Evolutionary conservation across 805 yeast genomes (phyloP), one percentile per base, ranked within the genome.

Genomic region (Torulaspora delbrueckii): DNA sequence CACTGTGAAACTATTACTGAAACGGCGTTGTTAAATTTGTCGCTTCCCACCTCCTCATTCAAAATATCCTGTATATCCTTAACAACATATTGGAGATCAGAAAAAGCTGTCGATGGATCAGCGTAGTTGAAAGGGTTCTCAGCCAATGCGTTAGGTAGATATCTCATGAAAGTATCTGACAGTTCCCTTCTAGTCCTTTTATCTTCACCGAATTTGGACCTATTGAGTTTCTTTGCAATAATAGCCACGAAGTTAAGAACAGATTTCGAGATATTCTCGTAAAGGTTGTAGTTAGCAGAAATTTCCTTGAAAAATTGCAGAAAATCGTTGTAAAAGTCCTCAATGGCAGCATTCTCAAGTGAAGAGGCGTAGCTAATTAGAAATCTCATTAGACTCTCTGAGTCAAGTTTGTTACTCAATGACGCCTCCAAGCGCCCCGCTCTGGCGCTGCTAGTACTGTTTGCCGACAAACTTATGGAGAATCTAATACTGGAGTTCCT

Each of bases 291-390:
- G 52, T 78, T 77, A 2, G 75, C 62, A 25, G 73, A 53, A 0
- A 80, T 75, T 4, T 81, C 88, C 51, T 74, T 81, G 53, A 86
- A 69, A 52, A 86, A 89, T 2, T 62, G 60, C 22, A 78, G 67
- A 27, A 82, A 68, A 18, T 74, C 76, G 8, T 63, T 62, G 82
- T 89, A 91, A 14, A 89, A 75, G 47, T 91, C 98, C 48, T 84
- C 89, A 40, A 88, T 69, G 0, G 86, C 79, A 55, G 88, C 95
- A 50, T 75, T 75, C 52, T 86, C 95, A 32, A 90, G 67, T 0
- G 89, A 75, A 4, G 67, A 67, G 18, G 83, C 67, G 60, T 91
- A 93, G 0, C 67, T 69, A 6, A 79, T 71, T 47, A 89, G 63
- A 58, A 86, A 85, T 1, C 57, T 54, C 1, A 79, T 68, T 9